Evolutionary conservation across 139 green algal species (phyloP).

Genomic region (Tetradesmus lagerheimii): DNA sequence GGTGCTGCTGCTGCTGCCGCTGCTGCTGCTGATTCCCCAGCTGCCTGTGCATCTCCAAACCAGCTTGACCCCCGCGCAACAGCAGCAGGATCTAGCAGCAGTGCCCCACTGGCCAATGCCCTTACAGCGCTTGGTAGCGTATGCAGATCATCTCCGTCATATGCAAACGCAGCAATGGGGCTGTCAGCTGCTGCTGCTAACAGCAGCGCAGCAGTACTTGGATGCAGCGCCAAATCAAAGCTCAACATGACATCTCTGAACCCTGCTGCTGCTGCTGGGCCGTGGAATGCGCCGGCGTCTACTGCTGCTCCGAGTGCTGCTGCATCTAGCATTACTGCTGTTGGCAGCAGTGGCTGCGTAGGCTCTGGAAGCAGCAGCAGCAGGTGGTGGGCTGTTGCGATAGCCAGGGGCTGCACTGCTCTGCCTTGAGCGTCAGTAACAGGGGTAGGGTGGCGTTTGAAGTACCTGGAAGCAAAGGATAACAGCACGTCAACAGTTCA

Average conservation of each 20-base stretch:
- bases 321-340: constrained; percentile 7
- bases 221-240: constrained; percentile 26
- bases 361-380: constrained; percentile 39
- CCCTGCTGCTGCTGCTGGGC: not conserved
- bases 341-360: constrained; percentile 10
- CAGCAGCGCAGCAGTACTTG: not conserved
- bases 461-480: not conserved
- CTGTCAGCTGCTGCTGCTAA: not conserved
- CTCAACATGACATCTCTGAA: constrained; percentile 5
- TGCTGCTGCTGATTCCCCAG: constrained; percentile 9
- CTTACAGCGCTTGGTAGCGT: not conserved
- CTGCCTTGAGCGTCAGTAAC: not conserved
- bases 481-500: not conserved
- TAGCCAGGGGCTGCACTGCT: not conserved
- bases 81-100: constrained; percentile 2
- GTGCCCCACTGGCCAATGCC: not conserved
- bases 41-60: not conserved
- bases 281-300: not conserved
- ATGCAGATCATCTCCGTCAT: constrained; percentile 23
- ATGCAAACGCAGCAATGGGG: constrained; percentile 17
- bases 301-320: constrained; percentile 14
- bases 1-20: not conserved
- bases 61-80: not conserved
- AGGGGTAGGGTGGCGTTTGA: constrained; percentile 11
- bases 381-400: constrained; percentile 21